A percentile compares a stretch with the other conserved stretches of the same genome.
Conservation (phyloP, 345 rosid species). For the Eucalyptus sp. region DNA sequence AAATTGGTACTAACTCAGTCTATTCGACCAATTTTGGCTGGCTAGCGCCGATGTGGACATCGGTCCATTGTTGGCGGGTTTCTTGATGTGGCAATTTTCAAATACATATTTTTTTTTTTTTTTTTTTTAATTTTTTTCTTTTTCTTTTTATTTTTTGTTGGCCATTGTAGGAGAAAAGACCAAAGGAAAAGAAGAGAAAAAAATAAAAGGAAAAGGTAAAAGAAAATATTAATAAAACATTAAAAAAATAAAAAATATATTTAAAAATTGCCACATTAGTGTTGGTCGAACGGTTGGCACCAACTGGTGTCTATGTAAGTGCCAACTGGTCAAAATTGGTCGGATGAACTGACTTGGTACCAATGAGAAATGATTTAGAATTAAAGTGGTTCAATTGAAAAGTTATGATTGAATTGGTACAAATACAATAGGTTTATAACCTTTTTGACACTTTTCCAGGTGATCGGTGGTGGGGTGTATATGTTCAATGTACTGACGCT, state of each 20-base stretch:
- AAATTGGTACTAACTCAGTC: accelerated
- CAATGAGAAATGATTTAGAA: accelerated
- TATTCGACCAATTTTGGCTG: accelerated
- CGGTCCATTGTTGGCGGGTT: too few relatives aligned
- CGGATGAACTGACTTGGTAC: accelerated
- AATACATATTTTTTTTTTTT: too few relatives aligned
- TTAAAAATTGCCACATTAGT: too few relatives aligned
- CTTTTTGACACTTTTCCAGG: accelerated
- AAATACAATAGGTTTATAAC: accelerated
- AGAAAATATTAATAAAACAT: too few relatives aligned
- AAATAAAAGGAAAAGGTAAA: too few relatives aligned
- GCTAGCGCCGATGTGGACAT: accelerated
- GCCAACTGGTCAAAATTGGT: accelerated
- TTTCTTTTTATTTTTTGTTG: accelerated
- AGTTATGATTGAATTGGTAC: accelerated
- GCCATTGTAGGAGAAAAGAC: too few relatives aligned
- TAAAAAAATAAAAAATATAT: too few relatives aligned
- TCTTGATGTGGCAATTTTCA: too few relatives aligned
- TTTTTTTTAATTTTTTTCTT: accelerated
- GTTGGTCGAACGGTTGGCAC: too few relatives aligned
- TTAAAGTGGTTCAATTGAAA: too few relatives aligned
- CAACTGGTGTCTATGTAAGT: accelerated
- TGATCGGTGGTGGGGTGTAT: background rate
- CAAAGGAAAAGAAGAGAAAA: too few relatives aligned
- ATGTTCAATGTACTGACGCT: background rate